Conservation (phyloP, 202 grass and related monocot species). For the Carex arenaria region DNA sequence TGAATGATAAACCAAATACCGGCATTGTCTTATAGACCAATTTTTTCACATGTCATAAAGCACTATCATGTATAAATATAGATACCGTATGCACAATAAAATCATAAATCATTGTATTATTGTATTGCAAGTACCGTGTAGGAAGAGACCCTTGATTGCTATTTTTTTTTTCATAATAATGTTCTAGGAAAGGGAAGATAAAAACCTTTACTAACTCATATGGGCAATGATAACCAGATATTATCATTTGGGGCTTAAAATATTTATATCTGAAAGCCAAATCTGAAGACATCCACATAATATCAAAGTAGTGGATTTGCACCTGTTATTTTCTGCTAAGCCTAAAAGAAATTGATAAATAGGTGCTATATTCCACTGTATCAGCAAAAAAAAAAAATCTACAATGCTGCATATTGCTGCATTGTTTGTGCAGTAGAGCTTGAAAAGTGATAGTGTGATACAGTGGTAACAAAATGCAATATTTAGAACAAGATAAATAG, state of each 20-base stretch:
- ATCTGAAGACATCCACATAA: not conserved
- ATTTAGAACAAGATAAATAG: not conserved
- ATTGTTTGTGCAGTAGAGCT: not conserved
- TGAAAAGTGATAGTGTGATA: not conserved
- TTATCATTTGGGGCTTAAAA: not conserved
- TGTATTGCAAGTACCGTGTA: not conserved
- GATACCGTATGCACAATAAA: not conserved
- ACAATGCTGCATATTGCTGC: not conserved
- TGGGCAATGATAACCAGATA: not conserved
- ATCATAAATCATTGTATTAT: not conserved
- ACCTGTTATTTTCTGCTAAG: not conserved
- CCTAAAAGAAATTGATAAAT: not conserved
- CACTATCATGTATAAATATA: not conserved
- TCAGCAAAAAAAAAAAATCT: not conserved
- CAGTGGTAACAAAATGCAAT: not conserved
- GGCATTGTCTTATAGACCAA: not conserved
- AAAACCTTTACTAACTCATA: not conserved
- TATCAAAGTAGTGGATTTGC: not conserved
- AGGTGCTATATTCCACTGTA: not conserved
- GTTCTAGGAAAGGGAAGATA: not conserved
- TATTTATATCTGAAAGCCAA: not conserved
- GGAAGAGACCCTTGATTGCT: no score
- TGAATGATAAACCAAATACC: not conserved
- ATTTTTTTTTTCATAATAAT: not conserved
- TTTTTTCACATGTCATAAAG: not conserved